Evolutionary conservation across 2,329 filamentous ascomycete genomes (phyloP).

Genomic region (Knufia fluminis): DNA sequence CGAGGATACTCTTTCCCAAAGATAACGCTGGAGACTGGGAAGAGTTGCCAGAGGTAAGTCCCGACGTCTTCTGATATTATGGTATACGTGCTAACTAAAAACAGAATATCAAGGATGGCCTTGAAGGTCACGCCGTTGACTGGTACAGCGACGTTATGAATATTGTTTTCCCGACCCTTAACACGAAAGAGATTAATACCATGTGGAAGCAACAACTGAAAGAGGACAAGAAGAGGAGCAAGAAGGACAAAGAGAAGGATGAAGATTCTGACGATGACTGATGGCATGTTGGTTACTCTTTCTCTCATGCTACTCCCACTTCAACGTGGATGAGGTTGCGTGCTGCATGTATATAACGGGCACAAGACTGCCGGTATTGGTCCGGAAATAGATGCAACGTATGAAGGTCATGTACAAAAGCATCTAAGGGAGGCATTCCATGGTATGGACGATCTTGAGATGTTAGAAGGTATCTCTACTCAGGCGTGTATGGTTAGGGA

Average conservation of each 20-base stretch:
- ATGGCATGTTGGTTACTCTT: background rate
- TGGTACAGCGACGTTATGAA: conserved; percentile 96
- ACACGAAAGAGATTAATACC: conserved; percentile 61
- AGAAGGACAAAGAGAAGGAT: conserved; percentile 16
- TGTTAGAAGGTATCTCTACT: no score
- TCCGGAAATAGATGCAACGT: no score
- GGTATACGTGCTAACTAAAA: conserved; percentile 54
- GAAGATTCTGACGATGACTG: conserved; percentile 9
- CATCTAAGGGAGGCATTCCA: no score
- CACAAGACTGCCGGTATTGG: no score
- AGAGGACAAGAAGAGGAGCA: conserved; percentile 45
- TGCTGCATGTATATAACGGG: background rate
- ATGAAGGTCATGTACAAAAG: no score
- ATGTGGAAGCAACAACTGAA: conserved; percentile 58
- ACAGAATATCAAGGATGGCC: conserved; percentile 95
- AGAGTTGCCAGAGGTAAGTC: conserved; percentile 83
- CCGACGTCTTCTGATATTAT: background rate
- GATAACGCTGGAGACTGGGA: conserved; percentile 98
- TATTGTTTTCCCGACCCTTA: conserved; percentile 75
- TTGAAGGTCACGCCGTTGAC: conserved; percentile 79
- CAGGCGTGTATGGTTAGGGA: no score
- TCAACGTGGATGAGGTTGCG: background rate
- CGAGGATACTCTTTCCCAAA: conserved; percentile 84
- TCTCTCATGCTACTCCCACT: background rate
- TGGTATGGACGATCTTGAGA: no score